Evolutionary conservation across 257 asterid genomes (phyloP).

Genomic region (Avicennia marina): DNA sequence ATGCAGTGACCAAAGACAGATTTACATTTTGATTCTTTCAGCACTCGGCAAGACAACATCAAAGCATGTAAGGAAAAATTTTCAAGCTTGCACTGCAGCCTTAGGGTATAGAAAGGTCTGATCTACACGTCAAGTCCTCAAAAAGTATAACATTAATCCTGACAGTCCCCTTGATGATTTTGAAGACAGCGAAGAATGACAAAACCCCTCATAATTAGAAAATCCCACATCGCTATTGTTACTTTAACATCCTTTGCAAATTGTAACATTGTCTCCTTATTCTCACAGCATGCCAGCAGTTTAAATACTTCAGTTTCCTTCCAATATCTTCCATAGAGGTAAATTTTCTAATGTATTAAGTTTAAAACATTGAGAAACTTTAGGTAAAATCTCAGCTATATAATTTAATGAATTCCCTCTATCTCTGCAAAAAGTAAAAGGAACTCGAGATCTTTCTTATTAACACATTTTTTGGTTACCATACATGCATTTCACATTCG

Average conservation of each 20-base stretch:
- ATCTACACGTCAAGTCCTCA: neutral
- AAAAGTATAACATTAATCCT: constrained; percentile 7
- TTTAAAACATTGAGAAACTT: too few species aligned
- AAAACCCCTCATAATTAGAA: neutral
- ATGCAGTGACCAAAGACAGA: neutral
- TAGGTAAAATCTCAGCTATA: too few species aligned
- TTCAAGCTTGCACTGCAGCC: neutral
- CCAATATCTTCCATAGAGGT: neutral
- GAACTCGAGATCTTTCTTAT: too few species aligned
- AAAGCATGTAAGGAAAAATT: neutral
- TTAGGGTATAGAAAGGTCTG: neutral
- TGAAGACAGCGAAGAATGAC: neutral
- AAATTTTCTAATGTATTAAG: too few species aligned
- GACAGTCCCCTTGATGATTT: neutral
- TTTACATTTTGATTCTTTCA: neutral
- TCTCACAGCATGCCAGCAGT: neutral
- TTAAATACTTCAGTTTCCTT: neutral
- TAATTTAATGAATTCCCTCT: too few species aligned
- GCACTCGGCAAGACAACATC: neutral
- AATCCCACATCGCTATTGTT: neutral
- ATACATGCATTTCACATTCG: too few species aligned
- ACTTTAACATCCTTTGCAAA: neutral
- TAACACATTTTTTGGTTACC: too few species aligned
- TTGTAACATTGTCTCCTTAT: neutral
- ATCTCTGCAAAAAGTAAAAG: too few species aligned